phyloP scores from a whole-genome alignment of 1,284 basidiomycete species.

The Amylostereum areolatum region DNA sequence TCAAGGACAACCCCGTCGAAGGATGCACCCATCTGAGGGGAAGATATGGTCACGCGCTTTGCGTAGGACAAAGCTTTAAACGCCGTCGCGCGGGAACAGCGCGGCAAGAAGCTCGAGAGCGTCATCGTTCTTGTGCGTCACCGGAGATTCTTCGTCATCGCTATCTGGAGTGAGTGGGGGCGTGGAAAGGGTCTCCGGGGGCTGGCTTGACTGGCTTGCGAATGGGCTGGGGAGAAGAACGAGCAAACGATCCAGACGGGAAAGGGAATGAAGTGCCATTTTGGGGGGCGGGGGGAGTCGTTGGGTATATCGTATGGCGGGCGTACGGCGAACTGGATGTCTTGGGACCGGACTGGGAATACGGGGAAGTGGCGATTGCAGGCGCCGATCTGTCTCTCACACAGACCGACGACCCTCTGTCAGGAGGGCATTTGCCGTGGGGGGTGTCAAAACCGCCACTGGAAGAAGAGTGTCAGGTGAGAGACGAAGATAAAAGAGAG shows the following conservation, averaged over 20 bases:
- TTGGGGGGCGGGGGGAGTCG: constrained; percentile 20
- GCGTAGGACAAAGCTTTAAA: constrained; percentile 61
- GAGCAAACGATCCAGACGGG: constrained; percentile 23
- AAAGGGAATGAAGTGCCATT: constrained; percentile 42
- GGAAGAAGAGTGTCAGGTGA: constrained; percentile 7
- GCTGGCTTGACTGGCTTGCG: too few species aligned
- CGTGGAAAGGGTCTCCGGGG: constrained; percentile 39
- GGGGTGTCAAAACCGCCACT: constrained; percentile 92
- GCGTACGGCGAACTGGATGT: not conserved
- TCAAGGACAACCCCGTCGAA: constrained; percentile 76
- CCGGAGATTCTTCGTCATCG: constrained; percentile 21
- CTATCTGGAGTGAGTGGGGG: constrained; percentile 61
- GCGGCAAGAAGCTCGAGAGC: constrained; percentile 71
- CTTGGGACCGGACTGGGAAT: not conserved
- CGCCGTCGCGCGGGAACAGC: constrained; percentile 66
- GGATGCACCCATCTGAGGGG: constrained; percentile 54
- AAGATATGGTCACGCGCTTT: constrained; percentile 65
- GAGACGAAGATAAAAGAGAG: constrained; percentile 2
- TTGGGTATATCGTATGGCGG: constrained; percentile 26
- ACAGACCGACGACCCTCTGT: constrained; percentile 85
- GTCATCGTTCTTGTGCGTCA: constrained; percentile 42
- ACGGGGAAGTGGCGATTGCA: constrained; percentile 40
- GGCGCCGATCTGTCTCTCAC: constrained; percentile 85
- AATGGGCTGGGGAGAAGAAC: constrained; percentile 23
- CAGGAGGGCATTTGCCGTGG: constrained; percentile 83